These are phyloP conservation scores for Solanum sitiens DNA, from an alignment of 257 asterid species.

Conservation along the genomic window DNA sequence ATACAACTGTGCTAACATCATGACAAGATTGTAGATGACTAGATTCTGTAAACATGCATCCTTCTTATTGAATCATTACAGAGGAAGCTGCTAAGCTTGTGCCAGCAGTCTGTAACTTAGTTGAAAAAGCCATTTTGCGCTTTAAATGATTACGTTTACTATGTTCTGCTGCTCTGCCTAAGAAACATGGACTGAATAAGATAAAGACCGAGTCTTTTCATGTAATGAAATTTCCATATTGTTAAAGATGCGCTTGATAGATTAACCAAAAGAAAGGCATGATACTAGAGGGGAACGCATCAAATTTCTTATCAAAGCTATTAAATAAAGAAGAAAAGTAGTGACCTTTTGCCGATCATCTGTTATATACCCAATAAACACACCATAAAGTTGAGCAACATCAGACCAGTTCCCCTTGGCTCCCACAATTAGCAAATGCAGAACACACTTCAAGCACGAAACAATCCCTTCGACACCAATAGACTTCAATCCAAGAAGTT, in stretches of 20 bases:
- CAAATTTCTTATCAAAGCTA: background rate
- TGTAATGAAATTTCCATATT: background rate
- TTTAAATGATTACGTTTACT: background rate
- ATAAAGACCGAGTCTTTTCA: background rate
- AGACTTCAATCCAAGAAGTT: slow-evolving; percentile 25
- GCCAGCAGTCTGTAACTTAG: background rate
- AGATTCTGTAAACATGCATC: background rate
- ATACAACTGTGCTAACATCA: background rate
- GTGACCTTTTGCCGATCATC: slow-evolving; percentile 60
- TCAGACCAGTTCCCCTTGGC: slow-evolving; percentile 54
- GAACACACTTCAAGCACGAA: slow-evolving; percentile 52
- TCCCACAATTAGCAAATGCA: slow-evolving; percentile 41
- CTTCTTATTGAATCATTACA: background rate
- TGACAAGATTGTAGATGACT: background rate
- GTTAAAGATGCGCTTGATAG: background rate
- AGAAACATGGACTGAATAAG: background rate
- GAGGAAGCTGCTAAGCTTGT: background rate
- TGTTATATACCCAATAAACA: slow-evolving; percentile 34
- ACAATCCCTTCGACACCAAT: slow-evolving; percentile 45
- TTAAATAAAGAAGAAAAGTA: background rate
- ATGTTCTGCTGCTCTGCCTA: background rate
- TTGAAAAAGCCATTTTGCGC: background rate
- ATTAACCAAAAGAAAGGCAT: background rate
- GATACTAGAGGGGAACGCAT: background rate
- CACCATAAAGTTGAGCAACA: slow-evolving; percentile 40